Evolutionary conservation across 2,329 filamentous ascomycete genomes (phyloP).

Genomic region (Xylariaceae sp.): DNA sequence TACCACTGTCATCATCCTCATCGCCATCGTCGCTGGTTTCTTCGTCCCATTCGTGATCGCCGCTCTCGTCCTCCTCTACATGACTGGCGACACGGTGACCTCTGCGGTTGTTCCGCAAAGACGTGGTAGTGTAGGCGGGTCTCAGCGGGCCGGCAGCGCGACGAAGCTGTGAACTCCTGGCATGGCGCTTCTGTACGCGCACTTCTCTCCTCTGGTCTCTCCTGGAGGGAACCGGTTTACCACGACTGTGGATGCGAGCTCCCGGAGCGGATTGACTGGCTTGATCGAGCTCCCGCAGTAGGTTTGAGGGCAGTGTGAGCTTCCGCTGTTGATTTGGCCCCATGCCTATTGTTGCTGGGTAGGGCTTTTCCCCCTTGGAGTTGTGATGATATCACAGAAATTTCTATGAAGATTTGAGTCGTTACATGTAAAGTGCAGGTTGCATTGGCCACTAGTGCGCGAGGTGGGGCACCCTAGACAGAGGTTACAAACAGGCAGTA

Average conservation of each 20-base stretch:
- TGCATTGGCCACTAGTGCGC: no score
- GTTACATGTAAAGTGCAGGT: no score
- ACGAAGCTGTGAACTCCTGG: conserved; percentile 24
- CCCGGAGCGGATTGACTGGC: conserved; percentile 9
- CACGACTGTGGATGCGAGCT: conserved; percentile 2
- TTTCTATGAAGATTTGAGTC: no score
- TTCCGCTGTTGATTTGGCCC: conserved; percentile 13
- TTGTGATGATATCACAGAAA: no score
- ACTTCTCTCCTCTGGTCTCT: conserved; percentile 31
- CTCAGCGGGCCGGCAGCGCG: not conserved
- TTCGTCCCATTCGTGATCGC: conserved; percentile 1
- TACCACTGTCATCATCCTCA: conserved; percentile 17
- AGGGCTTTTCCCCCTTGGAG: no score
- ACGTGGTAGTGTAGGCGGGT: conserved; percentile 3
- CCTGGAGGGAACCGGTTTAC: conserved; percentile 24
- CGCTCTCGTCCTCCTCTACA: conserved; percentile 15
- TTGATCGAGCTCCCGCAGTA: conserved; percentile 43
- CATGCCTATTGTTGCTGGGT: not conserved
- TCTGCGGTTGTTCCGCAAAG: conserved; percentile 9
- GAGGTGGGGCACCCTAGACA: no score
- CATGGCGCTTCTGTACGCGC: conserved; percentile 28
- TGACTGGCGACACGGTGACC: conserved; percentile 18
- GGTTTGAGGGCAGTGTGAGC: conserved; percentile 39
- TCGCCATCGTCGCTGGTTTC: conserved; percentile 3
- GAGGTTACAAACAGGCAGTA: no score